Evolutionary conservation across 2,329 filamentous ascomycete genomes (phyloP).

Genomic region (Aspergillus ustus): DNA sequence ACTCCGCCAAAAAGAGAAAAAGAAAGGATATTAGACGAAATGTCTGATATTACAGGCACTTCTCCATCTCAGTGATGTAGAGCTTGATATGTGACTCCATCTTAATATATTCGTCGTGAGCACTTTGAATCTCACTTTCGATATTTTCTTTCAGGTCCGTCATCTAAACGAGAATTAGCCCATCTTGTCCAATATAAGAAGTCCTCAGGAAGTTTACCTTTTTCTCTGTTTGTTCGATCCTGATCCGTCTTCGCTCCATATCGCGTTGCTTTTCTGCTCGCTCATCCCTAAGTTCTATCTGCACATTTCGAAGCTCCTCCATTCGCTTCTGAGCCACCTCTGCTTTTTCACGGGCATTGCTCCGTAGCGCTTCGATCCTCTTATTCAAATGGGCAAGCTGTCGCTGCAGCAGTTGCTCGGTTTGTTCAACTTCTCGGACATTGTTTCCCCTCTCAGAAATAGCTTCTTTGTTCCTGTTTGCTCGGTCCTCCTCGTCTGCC

Average conservation of each 20-base stretch:
- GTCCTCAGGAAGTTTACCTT: slow-evolving; percentile 65
- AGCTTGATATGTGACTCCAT: slow-evolving; percentile 96
- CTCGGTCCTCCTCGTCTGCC: slow-evolving; percentile 84
- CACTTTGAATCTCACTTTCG: slow-evolving; percentile 87
- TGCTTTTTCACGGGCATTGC: slow-evolving; percentile 80
- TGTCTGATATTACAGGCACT: slow-evolving; percentile 63
- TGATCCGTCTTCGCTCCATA: slow-evolving; percentile 87
- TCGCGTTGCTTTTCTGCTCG: slow-evolving; percentile 84
- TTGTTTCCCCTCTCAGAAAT: slow-evolving; percentile 87
- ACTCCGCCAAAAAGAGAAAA: slow-evolving; percentile 32
- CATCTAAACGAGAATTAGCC: slow-evolving; percentile 67
- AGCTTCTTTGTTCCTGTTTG: slow-evolving; percentile 80
- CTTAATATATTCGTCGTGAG: slow-evolving; percentile 94
- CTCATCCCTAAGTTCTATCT: slow-evolving; percentile 82
- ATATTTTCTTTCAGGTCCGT: slow-evolving; percentile 96
- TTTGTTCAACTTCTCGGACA: slow-evolving; percentile 87
- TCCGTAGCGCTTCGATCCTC: slow-evolving; percentile 80
- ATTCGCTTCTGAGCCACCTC: slow-evolving; percentile 82
- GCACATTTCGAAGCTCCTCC: slow-evolving; percentile 82
- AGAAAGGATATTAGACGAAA: slow-evolving; percentile 3
- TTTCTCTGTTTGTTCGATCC: slow-evolving; percentile 98
- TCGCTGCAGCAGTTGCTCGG: slow-evolving; percentile 79
- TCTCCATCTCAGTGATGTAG: slow-evolving; percentile 99
- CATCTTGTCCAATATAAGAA: neutral
- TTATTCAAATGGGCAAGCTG: slow-evolving; percentile 86